phyloP scores from a whole-genome alignment of 2,329 filamentous ascomycete genomes.

The Verticillium albo-atrum region DNA sequence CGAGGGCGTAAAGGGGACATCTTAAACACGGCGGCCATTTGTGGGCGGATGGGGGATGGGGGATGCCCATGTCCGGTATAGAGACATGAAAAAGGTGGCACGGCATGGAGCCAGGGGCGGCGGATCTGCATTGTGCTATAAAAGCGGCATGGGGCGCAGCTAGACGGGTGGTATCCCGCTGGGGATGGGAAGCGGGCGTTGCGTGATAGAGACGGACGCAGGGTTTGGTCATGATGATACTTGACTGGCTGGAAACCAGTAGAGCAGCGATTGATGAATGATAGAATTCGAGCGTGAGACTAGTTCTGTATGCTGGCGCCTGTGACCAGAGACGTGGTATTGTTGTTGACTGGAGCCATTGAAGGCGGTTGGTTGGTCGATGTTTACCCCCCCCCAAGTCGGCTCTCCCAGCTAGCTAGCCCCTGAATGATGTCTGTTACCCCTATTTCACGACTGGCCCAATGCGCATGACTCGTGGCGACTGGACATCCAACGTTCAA shows the following conservation, averaged over 20 bases:
- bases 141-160: neutral
- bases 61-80: neutral
- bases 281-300: neutral
- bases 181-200: neutral
- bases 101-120: neutral
- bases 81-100: neutral
- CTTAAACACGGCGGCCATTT: neutral
- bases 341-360: too few species aligned
- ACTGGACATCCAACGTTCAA: too few species aligned
- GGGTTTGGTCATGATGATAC: neutral
- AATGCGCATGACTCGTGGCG: neutral
- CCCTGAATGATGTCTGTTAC: too few species aligned
- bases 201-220: neutral
- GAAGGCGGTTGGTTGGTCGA: too few species aligned
- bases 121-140: neutral
- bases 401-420: too few species aligned
- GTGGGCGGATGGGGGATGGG: too few species aligned
- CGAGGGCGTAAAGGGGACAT: neutral
- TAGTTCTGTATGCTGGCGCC: neutral
- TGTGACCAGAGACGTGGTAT: too few species aligned
- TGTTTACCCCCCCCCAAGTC: too few species aligned
- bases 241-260: neutral
- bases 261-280: neutral
- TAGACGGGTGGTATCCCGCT: neutral
- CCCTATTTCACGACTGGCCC: too few species aligned